Conservation (phyloP, 75 land plant species). For the Pinus albicaulis region DNA sequence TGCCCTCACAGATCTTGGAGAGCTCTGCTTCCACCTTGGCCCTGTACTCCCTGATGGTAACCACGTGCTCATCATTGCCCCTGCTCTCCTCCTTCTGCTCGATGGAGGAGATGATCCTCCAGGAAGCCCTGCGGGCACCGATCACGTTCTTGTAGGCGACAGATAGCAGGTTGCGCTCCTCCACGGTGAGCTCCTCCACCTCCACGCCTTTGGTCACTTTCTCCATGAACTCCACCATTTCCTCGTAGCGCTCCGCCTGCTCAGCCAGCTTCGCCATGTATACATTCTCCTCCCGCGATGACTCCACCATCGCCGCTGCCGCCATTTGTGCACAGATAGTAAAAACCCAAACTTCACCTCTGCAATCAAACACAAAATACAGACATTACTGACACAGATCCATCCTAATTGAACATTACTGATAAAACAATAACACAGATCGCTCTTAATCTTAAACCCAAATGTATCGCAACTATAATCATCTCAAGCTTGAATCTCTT, state of each 20-base stretch:
- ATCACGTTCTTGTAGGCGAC: slow-evolving; percentile 83
- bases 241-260: slow-evolving; percentile 67
- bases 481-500: too few species aligned
- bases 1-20: slow-evolving; percentile 76
- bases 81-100: slow-evolving; percentile 92
- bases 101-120: slow-evolving; percentile 86
- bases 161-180: slow-evolving; percentile 71
- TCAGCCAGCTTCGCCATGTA: slow-evolving; percentile 61
- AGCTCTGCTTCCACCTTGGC: slow-evolving; percentile 89
- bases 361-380: too few species aligned
- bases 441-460: too few species aligned
- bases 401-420: too few species aligned
- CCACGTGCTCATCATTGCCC: slow-evolving; percentile 83
- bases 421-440: too few species aligned
- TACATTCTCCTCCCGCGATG: slow-evolving; percentile 38
- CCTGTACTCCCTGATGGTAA: slow-evolving; percentile 67
- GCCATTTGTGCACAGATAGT: too few species aligned
- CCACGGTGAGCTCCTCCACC: slow-evolving; percentile 80
- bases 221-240: slow-evolving; percentile 69
- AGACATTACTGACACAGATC: too few species aligned
- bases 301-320: slow-evolving; percentile 15
- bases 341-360: too few species aligned
- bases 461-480: too few species aligned
- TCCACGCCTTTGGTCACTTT: slow-evolving; percentile 64
- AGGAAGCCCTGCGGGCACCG: slow-evolving; percentile 76